Evolutionary conservation across 192 early-diverging fungal genomes (phyloP).

Genomic region (Umbelopsis sp.): DNA sequence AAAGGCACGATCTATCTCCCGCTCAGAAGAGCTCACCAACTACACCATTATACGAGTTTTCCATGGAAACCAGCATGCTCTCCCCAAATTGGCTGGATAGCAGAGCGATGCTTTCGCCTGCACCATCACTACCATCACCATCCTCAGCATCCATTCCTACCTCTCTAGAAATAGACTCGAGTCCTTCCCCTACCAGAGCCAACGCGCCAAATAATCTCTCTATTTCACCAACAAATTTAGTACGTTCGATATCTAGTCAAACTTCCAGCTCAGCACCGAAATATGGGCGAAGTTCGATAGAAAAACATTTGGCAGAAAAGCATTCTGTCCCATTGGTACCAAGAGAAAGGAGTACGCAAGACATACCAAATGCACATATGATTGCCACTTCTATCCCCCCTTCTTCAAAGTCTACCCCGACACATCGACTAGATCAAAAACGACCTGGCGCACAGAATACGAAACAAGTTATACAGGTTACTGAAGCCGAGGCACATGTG

Average conservation of each 20-base stretch:
- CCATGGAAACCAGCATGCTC: not conserved
- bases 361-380: not conserved
- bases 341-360: not conserved
- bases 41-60: constrained; percentile 23
- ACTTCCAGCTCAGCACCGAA: not conserved
- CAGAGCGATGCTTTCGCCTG: not conserved
- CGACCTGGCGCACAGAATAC: not conserved
- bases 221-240: not conserved
- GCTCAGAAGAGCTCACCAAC: constrained; percentile 18
- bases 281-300: not conserved
- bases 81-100: not conserved
- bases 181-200: not conserved
- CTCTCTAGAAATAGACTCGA: not conserved
- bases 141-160: not conserved
- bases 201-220: not conserved
- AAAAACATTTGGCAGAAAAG: not conserved
- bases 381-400: constrained; percentile 4
- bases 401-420: constrained; percentile 4
- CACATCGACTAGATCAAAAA: not conserved
- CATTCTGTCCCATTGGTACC: not conserved
- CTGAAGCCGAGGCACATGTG: constrained; percentile 59
- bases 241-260: not conserved
- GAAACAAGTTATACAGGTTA: not conserved
- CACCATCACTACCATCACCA: not conserved
- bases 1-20: not conserved